Conservation (phyloP, 352 stramenopile species). For the Peronospora farinosa region DNA sequence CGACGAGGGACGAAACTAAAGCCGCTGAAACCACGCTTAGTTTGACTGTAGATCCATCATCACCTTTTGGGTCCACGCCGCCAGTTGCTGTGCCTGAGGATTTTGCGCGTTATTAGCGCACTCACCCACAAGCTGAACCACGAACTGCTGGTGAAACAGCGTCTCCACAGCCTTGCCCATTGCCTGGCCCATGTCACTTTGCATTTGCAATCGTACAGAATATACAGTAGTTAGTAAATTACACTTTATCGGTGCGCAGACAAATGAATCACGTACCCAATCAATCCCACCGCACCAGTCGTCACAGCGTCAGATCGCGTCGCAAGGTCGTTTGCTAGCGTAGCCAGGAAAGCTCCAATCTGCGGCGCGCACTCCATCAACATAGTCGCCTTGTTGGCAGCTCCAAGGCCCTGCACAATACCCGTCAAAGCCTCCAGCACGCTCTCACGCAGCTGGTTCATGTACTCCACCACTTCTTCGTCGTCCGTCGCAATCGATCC, state of each 20-base stretch:
- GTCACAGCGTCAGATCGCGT: conserved; percentile 88
- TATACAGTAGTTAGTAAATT: conserved; percentile 9
- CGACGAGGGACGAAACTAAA: conserved; percentile 12
- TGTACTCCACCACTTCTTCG: conserved; percentile 97
- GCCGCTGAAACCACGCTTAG: conserved; percentile 22
- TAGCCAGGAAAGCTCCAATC: conserved; percentile 87
- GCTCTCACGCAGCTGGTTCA: conserved; percentile 93
- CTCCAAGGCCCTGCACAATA: conserved; percentile 92
- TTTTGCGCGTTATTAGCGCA: conserved; percentile 58
- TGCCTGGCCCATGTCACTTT: conserved; percentile 75
- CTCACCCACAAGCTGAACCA: conserved; percentile 66
- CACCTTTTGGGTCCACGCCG: conserved; percentile 71
- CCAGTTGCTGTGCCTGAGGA: conserved; percentile 63
- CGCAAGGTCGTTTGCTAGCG: conserved; percentile 68
- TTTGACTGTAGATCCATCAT: conserved; percentile 58
- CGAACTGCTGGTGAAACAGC: conserved; percentile 63
- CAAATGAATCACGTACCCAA: conserved; percentile 54
- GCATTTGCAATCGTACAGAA: conserved; percentile 22
- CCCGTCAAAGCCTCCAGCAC: conserved; percentile 96
- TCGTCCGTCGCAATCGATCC: conserved; percentile 87
- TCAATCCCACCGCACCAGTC: conserved; percentile 85
- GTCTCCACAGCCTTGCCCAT: conserved; percentile 60
- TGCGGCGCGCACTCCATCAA: conserved; percentile 78
- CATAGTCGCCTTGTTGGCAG: conserved; percentile 81
- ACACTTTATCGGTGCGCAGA: neutral